These are phyloP conservation scores for Tremellales sp. DNA, from an alignment of 1,284 basidiomycete genomes.

Conservation along the genomic window DNA sequence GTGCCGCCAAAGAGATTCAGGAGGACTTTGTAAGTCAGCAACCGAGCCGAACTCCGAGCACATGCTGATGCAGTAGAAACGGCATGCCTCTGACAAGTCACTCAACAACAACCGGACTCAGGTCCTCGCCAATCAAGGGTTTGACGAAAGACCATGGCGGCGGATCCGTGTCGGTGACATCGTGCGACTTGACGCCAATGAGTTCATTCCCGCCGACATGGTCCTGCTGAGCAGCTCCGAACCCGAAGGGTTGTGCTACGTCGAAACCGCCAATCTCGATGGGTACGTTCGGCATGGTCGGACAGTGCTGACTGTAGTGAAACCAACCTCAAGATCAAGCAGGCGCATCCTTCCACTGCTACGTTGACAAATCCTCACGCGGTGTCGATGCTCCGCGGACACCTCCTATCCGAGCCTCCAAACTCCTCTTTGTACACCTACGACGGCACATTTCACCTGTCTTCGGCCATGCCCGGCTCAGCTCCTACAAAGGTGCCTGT, in stretches of 20 bases:
- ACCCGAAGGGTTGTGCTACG: constrained; percentile 94
- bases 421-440: constrained; percentile 98
- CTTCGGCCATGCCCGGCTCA: constrained; percentile 34
- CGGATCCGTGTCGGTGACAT: constrained; percentile 88
- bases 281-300: constrained; percentile 61
- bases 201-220: constrained; percentile 95
- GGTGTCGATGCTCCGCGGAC: constrained; percentile 71
- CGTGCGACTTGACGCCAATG: constrained; percentile 82
- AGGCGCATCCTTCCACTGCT: constrained; percentile 79
- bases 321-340: constrained; percentile 99
- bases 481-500: constrained; percentile 73
- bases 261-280: constrained; percentile 96
- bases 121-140: constrained; percentile 64
- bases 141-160: constrained; percentile 79
- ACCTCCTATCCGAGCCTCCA: constrained; percentile 88
- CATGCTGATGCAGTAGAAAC: constrained; percentile 57
- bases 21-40: constrained; percentile 66
- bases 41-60: not conserved
- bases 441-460: constrained; percentile 71
- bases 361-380: constrained; percentile 71
- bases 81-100: constrained; percentile 89
- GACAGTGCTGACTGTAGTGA: constrained; percentile 71
- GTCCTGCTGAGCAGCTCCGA: constrained; percentile 84
- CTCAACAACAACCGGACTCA: constrained; percentile 81
- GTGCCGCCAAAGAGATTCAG: constrained; percentile 94